phyloP scores from a whole-genome alignment of 1,139 yeast species.

The Groenewaldozyma auringiensis region DNA sequence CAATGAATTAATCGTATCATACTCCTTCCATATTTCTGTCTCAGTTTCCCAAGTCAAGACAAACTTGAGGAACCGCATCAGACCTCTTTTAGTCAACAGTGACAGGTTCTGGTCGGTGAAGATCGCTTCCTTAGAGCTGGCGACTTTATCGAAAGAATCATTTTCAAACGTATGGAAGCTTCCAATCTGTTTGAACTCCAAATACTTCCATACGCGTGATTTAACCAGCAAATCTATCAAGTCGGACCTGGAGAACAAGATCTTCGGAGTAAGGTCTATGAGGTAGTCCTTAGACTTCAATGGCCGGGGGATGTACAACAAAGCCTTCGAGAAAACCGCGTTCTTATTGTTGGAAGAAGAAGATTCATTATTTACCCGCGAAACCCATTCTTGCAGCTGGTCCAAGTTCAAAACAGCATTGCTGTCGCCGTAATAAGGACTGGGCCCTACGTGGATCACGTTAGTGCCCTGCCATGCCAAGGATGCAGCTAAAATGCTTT shows the following conservation, averaged over 20 bases:
- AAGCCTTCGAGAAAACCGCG: slow-evolving; percentile 28
- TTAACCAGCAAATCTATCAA: slow-evolving; percentile 68
- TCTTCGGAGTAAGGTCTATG: slow-evolving; percentile 80
- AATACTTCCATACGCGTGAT: slow-evolving; percentile 80
- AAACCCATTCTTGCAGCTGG: slow-evolving; percentile 76
- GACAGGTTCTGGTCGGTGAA: slow-evolving; percentile 82
- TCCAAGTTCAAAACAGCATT: slow-evolving; percentile 80
- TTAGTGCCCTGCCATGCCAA: slow-evolving; percentile 93
- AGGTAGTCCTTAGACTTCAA: slow-evolving; percentile 69
- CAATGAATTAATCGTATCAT: slow-evolving; percentile 53
- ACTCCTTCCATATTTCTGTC: slow-evolving; percentile 46
- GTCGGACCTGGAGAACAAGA: slow-evolving; percentile 84
- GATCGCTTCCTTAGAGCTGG: slow-evolving; percentile 85
- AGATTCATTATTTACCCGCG: slow-evolving; percentile 38
- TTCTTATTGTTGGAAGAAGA: background rate
- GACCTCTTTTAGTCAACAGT: slow-evolving; percentile 66
- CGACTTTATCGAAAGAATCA: slow-evolving; percentile 73
- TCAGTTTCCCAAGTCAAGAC: slow-evolving; percentile 60
- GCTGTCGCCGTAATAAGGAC: slow-evolving; percentile 80
- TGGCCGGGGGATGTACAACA: slow-evolving; percentile 57
- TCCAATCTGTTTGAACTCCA: slow-evolving; percentile 84
- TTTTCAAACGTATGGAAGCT: slow-evolving; percentile 88
- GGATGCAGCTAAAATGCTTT: slow-evolving; percentile 86
- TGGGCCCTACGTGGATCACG: slow-evolving; percentile 80
- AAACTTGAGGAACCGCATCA: slow-evolving; percentile 91